Evolutionary conservation across 805 yeast genomes (phyloP), one percentile per base, ranked within the genome.

Genomic region (Cyberlindnera meyerae): DNA sequence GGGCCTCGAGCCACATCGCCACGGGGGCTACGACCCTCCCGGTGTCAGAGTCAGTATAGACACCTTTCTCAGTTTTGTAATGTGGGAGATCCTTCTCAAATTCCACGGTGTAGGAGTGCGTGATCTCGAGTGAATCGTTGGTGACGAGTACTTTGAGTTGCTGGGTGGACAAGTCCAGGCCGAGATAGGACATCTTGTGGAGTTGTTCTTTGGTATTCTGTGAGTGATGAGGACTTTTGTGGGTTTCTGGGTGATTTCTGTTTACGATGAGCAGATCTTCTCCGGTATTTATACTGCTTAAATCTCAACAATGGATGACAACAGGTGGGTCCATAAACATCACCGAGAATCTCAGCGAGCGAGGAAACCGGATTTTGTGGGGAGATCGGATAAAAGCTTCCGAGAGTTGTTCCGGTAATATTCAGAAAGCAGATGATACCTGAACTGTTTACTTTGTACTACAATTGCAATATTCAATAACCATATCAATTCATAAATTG

Each of bases 81-180:
- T 66, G 62, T 2, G 77, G 70, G 25, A 77, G 69, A 32, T 75
- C 83, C 14, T 60, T 57, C 47, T 85, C 95, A 48, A 88, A 87
- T 44, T 80, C 88, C 11, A 88, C 81, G 24, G 75, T 54, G 47
- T 71, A 82, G 7, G 82, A 71, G 27, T 69, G 60, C 21, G 75
- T 65, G 18, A 77, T 77, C 25, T 68, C 61, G 37, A 87, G 63
- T 8, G 64, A 49, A 9, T 64, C 69, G 54, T 77, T 65, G 22
- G 84, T 74, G 18, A 81, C 79, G 29, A 87, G 71, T 30, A 84
- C 73, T 58, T 88, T 88, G 49, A 89, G 63, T 54, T 87, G 96
- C 56, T 88, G 97, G 12, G 96, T 88, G 2, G 95, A 85, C 18
- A 89, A 67, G 57, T 89, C 97, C 50, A 87, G 76, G 1, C 96